Evolutionary conservation across 306 rosid genomes (phyloP), one percentile per base, ranked within the genome.

Genomic region (Dryas drummondii): DNA sequence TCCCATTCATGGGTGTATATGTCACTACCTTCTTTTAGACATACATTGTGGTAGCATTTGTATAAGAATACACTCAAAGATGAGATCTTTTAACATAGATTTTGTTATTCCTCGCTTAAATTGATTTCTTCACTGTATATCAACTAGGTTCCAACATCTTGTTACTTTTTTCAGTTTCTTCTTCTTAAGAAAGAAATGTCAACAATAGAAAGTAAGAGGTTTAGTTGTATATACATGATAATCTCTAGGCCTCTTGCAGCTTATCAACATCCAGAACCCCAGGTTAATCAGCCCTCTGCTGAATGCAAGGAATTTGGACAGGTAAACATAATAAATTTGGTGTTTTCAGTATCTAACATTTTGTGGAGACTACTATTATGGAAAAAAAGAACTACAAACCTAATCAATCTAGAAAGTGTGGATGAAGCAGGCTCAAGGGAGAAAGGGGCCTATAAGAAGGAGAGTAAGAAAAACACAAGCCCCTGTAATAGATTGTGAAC

Each of bases 401-500:
- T 75, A 52, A 76, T 53, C 52, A 78, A 75, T 63, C 53, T 58
- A 51, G 72, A 57, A 73, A 66, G 6, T 80, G 56, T 17, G 57
- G 72, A 78, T 84, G 86, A 80, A 81, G 67, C 91, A 83, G 89
- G 83, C 81, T 63, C 79, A 51, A 62, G 63, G 48, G 82, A 68
- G 74, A 84, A 83, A 45, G 74, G 81, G 61, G 53, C 80, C 77
- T 46, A 54, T 17, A 56, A 88, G 78, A 83, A 85, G 87, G 85
- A 94, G 77, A 84, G 78, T 86, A 68, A 78, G 81, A 82, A 83
- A 71, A 74, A 67, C 60, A 68, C 49, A 13, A 50, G 79, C 76
- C 59, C 65, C 42, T 58, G 13, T 61, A 74, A 87, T 90, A 92
- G 96, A 90, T 85, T 75, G 50, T 71, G 91, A 94, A 68, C 96